These are phyloP conservation scores for Glycyrrhiza uralensis DNA, from an alignment of 306 rosid genomes.

Conservation along the genomic window DNA sequence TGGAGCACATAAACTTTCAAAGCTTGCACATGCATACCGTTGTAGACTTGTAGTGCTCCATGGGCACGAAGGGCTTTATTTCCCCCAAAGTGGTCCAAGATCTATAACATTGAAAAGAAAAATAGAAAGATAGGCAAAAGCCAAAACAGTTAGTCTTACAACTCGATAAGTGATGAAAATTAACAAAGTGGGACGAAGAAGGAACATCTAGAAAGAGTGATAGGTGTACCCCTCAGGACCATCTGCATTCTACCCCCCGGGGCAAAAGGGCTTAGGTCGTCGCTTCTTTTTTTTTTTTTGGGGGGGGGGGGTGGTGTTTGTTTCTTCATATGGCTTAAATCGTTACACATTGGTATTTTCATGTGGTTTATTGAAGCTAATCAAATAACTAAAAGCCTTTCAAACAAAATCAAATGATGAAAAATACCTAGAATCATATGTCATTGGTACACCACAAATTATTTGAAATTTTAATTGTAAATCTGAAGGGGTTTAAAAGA, in stretches of 20 bases:
- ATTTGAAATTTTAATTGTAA: too few relatives aligned
- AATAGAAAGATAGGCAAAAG: background rate
- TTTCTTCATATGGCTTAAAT: background rate
- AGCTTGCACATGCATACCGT: constrained; percentile 30
- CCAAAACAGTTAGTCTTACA: background rate
- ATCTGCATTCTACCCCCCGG: background rate
- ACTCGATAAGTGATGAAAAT: constrained; percentile 14
- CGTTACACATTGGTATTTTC: background rate
- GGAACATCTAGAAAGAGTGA: background rate
- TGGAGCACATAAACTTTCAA: background rate
- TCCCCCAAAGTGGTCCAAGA: constrained; percentile 31
- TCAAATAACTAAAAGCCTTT: too few relatives aligned
- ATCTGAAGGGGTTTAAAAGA: too few relatives aligned
- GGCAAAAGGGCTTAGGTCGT: background rate
- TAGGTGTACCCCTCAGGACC: background rate
- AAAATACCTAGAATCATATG: too few relatives aligned
- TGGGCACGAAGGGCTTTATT: background rate
- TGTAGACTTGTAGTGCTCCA: background rate
- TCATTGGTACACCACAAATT: too few relatives aligned
- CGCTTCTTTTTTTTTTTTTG: too few relatives aligned
- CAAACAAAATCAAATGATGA: too few relatives aligned
- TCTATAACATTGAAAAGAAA: background rate
- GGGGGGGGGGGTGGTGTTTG: too few relatives aligned
- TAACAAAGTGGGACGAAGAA: background rate
- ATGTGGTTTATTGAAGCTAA: constrained; percentile 26